Base-by-base conservation (phyloP, 306 rosid genomes). In the Citrullus amarus region DNA sequence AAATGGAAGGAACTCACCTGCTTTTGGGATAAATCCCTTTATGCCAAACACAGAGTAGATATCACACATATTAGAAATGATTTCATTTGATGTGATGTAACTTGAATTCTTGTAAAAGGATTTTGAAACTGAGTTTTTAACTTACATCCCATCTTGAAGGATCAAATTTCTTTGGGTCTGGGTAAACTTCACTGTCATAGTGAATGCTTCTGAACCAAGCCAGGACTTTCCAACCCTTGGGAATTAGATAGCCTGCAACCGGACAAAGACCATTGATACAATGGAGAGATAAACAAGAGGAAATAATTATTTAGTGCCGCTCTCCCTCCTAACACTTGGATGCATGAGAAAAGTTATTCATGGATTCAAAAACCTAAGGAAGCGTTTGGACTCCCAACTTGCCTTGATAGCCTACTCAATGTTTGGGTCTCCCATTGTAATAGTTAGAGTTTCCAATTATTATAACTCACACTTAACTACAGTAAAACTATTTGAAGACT, bases 121-220 rank as follows among this genome's bases (percentile, higher is more conserved):
- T 70, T 10, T 12, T 9, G 41, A 14, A 62, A 16, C 61, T 51
- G 67, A 17, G 20, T 8, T 44, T 43, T 15, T 54, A 75, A 78
- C 89, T 83, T 79, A 83, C 90, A 76, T 85, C 85, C 89, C 89
- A 85, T 87, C 88, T 83, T 2, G 88, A 89, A 67, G 90, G 90
- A 59, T 85, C 79, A 58, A 87, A 89, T 17, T 84, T 66, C 48
- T 57, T 51, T 20, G 90, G 90, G 57, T 89, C 79, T 2, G 82
- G 51, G 72, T 79, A 80, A 15, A 75, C 30, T 82, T 85, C 76
- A 7, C 79, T 38, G 70, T 84, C 80, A 81, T 80, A 69, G 46
- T 87, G 89, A 54, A 84, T 43, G 56, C 79, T 79, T 46, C 89
- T 86, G 14, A 46, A 68, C 87, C 91, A 87, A 25, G 80, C 18